Conservation (phyloP, 768 basidiomycete genomes). For the Termitomyces sp. region DNA sequence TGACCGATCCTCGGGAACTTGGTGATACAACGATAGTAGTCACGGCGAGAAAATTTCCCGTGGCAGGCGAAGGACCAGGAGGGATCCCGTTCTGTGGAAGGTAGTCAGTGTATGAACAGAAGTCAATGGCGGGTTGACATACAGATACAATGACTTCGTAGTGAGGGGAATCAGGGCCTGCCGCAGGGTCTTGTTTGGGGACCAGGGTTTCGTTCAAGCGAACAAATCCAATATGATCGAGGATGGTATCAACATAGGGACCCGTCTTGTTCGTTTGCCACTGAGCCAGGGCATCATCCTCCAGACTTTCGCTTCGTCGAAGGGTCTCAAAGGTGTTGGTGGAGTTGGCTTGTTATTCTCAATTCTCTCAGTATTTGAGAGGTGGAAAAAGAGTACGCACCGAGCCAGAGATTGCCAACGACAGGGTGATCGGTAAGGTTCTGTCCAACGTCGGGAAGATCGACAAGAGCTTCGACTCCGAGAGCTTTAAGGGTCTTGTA, state of each 20-base stretch:
- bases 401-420: slow-evolving; percentile 18
- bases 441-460: slow-evolving; percentile 31
- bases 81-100: slow-evolving; percentile 9
- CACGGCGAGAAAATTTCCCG: slow-evolving; percentile 9
- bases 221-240: slow-evolving; percentile 23
- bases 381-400: background rate
- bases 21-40: slow-evolving; percentile 15
- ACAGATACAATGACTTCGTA: slow-evolving; percentile 28
- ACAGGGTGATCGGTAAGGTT: slow-evolving; percentile 32
- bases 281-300: slow-evolving; percentile 11
- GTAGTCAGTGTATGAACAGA: background rate
- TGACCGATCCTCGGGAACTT: slow-evolving; percentile 15
- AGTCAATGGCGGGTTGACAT: background rate
- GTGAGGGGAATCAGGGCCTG: slow-evolving; percentile 27
- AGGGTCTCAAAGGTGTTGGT: slow-evolving; percentile 23
- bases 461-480: slow-evolving; percentile 18
- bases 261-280: slow-evolving; percentile 29
- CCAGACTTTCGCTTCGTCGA: slow-evolving; percentile 8
- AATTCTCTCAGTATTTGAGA: background rate
- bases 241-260: slow-evolving; percentile 19
- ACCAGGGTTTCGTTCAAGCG: slow-evolving; percentile 17
- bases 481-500: slow-evolving; percentile 11
- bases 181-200: slow-evolving; percentile 21
- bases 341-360: slow-evolving; percentile 3
- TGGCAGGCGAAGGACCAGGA: slow-evolving; percentile 4